phyloP scores from a whole-genome alignment of 106 monocot species.

The Amphibolis antarctica region DNA sequence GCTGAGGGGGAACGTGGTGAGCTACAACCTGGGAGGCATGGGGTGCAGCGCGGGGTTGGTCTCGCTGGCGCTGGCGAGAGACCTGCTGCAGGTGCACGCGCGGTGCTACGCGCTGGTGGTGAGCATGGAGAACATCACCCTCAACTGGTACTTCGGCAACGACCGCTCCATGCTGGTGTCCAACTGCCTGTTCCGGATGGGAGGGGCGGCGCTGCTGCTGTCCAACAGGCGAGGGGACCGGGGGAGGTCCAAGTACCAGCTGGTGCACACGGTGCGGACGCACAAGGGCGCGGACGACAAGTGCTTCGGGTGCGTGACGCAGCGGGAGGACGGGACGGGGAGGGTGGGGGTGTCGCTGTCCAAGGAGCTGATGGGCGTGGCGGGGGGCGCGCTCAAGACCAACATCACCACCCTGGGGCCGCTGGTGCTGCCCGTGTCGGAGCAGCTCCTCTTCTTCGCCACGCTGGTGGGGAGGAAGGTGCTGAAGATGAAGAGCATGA shows the following conservation, averaged over 20 bases:
- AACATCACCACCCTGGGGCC: slow-evolving; percentile 24
- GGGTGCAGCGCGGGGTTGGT: slow-evolving; percentile 22
- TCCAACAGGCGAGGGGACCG: slow-evolving; percentile 15
- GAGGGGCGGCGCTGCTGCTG: slow-evolving; percentile 15
- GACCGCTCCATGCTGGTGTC: slow-evolving; percentile 21
- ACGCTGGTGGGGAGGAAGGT: slow-evolving; percentile 18
- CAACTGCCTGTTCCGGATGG: slow-evolving; percentile 24
- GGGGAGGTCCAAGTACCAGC: slow-evolving; percentile 15
- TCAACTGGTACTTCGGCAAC: slow-evolving; percentile 28
- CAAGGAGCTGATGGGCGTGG: slow-evolving; percentile 22
- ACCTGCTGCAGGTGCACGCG: slow-evolving; percentile 20
- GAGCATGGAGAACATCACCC: slow-evolving; percentile 26
- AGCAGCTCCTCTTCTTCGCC: slow-evolving; percentile 25
- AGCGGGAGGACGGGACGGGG: slow-evolving; percentile 14
- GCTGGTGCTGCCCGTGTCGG: slow-evolving; percentile 17
- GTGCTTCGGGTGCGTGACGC: slow-evolving; percentile 26
- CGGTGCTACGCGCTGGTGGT: slow-evolving; percentile 20
- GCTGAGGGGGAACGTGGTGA: slow-evolving; percentile 19
- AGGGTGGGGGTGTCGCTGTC: slow-evolving; percentile 20
- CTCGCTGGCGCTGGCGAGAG: slow-evolving; percentile 17
- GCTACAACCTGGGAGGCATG: slow-evolving; percentile 23
- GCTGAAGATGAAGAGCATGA: slow-evolving; percentile 24
- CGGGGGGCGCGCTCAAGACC: slow-evolving; percentile 21
- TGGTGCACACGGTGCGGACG: slow-evolving; percentile 19
- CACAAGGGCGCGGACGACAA: slow-evolving; percentile 25